Evolutionary conservation across 1,139 yeast species (phyloP).

Genomic region (Lodderomyces parapsilosis): DNA sequence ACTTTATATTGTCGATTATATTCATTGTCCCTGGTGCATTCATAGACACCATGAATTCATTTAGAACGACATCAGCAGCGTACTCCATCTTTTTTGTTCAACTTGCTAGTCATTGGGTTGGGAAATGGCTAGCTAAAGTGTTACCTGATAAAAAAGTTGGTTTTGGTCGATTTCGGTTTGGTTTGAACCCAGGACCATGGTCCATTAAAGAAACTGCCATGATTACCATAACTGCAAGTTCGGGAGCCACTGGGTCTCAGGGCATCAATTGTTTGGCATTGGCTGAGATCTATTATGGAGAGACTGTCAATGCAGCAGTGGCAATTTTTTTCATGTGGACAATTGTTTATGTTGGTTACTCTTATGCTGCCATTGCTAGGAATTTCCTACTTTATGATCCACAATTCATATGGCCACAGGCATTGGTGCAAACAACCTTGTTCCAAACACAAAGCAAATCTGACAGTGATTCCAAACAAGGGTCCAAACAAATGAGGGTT

Average conservation of each 20-base stretch:
- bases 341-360: conserved; percentile 48
- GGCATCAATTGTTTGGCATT: conserved; percentile 44
- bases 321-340: conserved; percentile 46
- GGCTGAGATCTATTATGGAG: conserved; percentile 40
- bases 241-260: conserved; percentile 47
- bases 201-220: conserved; percentile 45
- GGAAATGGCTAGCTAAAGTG: conserved; percentile 37
- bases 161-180: conserved; percentile 21
- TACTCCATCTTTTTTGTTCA: conserved; percentile 49
- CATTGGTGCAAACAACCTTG: conserved; percentile 47
- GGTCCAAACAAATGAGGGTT: conserved; percentile 31
- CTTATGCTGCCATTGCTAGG: conserved; percentile 45
- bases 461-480: conserved; percentile 19
- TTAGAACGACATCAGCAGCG: conserved; percentile 47
- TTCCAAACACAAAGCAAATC: conserved; percentile 33
- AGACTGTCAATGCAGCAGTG: conserved; percentile 28
- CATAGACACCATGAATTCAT: conserved; percentile 47
- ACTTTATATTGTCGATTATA: conserved; percentile 34
- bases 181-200: conserved; percentile 49
- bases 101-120: conserved; percentile 42
- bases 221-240: conserved; percentile 44
- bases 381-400: conserved; percentile 42
- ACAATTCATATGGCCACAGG: conserved; percentile 46
- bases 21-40: conserved; percentile 51
- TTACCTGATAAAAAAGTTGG: conserved; percentile 32